phyloP scores from a whole-genome alignment of 352 stramenopile species.

The Phytopythium boreale region DNA sequence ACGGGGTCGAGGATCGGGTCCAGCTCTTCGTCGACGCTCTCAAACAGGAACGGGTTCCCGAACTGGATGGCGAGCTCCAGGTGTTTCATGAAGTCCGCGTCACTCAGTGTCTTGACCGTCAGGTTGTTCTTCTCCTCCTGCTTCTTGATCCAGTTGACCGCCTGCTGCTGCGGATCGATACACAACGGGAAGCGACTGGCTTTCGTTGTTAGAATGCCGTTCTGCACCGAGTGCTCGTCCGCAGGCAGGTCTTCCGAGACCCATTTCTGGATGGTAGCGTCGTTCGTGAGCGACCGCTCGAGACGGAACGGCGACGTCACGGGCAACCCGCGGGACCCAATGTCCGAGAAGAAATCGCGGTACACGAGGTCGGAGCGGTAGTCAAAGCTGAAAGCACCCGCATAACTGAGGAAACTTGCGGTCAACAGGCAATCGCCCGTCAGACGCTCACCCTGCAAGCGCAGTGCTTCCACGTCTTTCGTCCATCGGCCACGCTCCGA shows the following conservation, averaged over 20 bases:
- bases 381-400: slow-evolving; percentile 90
- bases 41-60: slow-evolving; percentile 94
- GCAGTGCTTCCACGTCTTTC: slow-evolving; percentile 87
- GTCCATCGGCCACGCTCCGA: slow-evolving; percentile 93
- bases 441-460: slow-evolving; percentile 80
- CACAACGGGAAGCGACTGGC: slow-evolving; percentile 93
- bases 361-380: slow-evolving; percentile 90
- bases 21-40: slow-evolving; percentile 93
- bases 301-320: slow-evolving; percentile 88
- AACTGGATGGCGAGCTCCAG: slow-evolving; percentile 94
- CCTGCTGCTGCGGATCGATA: slow-evolving; percentile 95
- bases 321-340: slow-evolving; percentile 70
- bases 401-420: slow-evolving; percentile 89
- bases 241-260: slow-evolving; percentile 91
- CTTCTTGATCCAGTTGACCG: slow-evolving; percentile 96
- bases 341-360: slow-evolving; percentile 84
- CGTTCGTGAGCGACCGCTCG: slow-evolving; percentile 89
- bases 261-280: slow-evolving; percentile 94
- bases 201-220: slow-evolving; percentile 94
- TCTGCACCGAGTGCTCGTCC: slow-evolving; percentile 94
- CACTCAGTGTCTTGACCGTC: slow-evolving; percentile 92
- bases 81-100: slow-evolving; percentile 96
- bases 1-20: slow-evolving; percentile 94
- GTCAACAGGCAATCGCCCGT: slow-evolving; percentile 90
- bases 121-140: slow-evolving; percentile 93